phyloP scores from a whole-genome alignment of 169 alveolate genomes.

The Cystoisospora suis region DNA sequence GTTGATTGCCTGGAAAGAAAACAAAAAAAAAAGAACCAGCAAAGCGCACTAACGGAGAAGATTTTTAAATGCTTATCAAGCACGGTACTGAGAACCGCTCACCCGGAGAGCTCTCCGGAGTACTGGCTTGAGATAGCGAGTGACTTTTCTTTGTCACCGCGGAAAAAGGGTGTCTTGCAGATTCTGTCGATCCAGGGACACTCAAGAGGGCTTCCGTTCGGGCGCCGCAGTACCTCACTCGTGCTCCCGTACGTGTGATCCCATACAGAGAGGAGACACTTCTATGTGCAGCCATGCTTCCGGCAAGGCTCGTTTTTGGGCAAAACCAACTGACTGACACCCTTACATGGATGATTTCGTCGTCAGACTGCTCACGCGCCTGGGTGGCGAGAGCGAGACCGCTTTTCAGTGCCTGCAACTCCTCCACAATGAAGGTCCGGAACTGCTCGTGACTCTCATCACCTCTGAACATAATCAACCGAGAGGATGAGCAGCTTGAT shows the following conservation, averaged over 20 bases:
- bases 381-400: conserved; percentile 66
- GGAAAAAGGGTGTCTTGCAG: not conserved
- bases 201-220: no score
- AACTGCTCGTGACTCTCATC: conserved; percentile 68
- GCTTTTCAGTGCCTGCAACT: conserved; percentile 56
- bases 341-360: conserved; percentile 65
- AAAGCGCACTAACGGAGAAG: not conserved
- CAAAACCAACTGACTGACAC: not conserved
- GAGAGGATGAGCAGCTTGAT: no score
- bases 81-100: not conserved
- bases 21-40: not conserved
- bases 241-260: no score
- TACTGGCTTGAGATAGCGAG: not conserved
- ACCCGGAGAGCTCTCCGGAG: no score
- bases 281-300: not conserved
- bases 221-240: no score
- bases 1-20: conserved; percentile 64
- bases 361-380: conserved; percentile 71
- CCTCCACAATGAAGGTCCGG: conserved; percentile 59
- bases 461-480: conserved; percentile 20
- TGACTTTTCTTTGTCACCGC: not conserved
- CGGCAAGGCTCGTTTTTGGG: not conserved
- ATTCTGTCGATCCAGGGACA: no score
- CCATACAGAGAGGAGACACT: no score
- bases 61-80: not conserved